Evolutionary conservation across 371 early-diverging fungal species (phyloP).

Genomic region (Syncephalastrum racemosum): DNA sequence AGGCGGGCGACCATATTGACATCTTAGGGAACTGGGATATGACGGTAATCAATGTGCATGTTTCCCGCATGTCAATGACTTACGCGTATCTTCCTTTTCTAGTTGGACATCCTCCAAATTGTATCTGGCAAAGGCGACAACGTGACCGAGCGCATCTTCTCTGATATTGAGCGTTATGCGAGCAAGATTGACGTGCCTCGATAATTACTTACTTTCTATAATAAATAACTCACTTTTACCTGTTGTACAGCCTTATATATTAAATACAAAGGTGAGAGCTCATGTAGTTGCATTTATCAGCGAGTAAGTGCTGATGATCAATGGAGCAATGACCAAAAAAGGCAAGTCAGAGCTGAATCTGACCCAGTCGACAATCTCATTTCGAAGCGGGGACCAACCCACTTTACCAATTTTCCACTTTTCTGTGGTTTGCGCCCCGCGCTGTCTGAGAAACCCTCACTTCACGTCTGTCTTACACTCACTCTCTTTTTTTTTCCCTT

Average conservation of each 20-base stretch:
- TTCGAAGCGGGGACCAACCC: no score
- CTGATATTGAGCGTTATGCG: constrained; percentile 42
- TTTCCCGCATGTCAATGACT: not conserved
- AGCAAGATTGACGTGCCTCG: constrained; percentile 25
- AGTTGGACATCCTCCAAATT: constrained; percentile 44
- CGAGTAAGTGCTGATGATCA: no score
- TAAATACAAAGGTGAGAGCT: no score
- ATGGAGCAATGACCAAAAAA: no score
- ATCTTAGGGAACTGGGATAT: constrained; percentile 67
- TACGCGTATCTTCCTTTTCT: not conserved
- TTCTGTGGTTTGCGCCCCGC: no score
- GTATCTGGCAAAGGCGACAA: constrained; percentile 37
- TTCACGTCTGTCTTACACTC: no score
- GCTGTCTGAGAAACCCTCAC: no score
- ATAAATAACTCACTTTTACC: not conserved
- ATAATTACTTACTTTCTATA: not conserved
- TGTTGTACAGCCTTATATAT: constrained; percentile 19
- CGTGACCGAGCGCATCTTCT: constrained; percentile 38
- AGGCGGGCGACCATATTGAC: constrained; percentile 89
- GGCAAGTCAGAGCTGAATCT: no score
- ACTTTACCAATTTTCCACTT: no score
- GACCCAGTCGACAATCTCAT: no score
- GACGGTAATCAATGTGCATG: constrained; percentile 31
- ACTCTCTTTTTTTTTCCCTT: no score
- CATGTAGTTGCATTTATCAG: no score